Percentiles rank a stretch among this genome's conserved stretches.
Conservation (phyloP, 192 early-diverging fungal species). For the Rhizophlyctis rosea region DNA sequence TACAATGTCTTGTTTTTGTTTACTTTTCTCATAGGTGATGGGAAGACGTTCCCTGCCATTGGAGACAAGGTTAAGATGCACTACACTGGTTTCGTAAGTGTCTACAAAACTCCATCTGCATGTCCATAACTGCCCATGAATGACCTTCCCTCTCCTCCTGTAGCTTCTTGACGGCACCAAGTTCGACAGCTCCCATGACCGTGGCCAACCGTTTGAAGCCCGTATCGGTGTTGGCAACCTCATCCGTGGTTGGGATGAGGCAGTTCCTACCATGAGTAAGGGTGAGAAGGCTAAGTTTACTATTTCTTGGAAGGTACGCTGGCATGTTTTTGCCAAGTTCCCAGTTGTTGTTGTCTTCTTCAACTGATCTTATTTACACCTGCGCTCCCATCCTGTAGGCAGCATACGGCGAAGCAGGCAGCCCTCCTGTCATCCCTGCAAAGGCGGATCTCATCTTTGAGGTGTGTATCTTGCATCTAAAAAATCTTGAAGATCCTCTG, state of each 20-base stretch:
- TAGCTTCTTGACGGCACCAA: constrained; percentile 53
- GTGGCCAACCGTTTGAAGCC: constrained; percentile 76
- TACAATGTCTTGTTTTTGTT: too few relatives aligned
- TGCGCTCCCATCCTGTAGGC: background rate
- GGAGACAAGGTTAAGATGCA: too few relatives aligned
- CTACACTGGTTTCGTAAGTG: too few relatives aligned
- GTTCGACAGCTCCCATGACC: constrained; percentile 88
- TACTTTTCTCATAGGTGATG: too few relatives aligned
- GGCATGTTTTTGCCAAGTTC: constrained; percentile 31
- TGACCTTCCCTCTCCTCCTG: background rate
- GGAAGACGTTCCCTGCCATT: too few relatives aligned
- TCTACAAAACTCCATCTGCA: too few relatives aligned
- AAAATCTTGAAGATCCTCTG: too few relatives aligned
- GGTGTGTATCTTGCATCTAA: too few relatives aligned
- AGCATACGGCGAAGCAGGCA: constrained; percentile 1
- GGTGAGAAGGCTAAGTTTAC: constrained; percentile 81
- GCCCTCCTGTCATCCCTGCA: constrained; percentile 63
- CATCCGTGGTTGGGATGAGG: constrained; percentile 80
- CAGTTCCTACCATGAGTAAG: constrained; percentile 83
- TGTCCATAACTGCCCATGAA: too few relatives aligned
- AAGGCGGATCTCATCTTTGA: constrained; percentile 77
- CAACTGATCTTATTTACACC: too few relatives aligned
- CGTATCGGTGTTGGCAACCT: constrained; percentile 88
- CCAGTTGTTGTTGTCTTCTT: constrained; percentile 5
- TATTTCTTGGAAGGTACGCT: constrained; percentile 51